Evolutionary conservation across 2,329 filamentous ascomycete genomes (phyloP), one percentile per base, ranked within the genome.

Genomic region (Aspergillus pseudoterreus): DNA sequence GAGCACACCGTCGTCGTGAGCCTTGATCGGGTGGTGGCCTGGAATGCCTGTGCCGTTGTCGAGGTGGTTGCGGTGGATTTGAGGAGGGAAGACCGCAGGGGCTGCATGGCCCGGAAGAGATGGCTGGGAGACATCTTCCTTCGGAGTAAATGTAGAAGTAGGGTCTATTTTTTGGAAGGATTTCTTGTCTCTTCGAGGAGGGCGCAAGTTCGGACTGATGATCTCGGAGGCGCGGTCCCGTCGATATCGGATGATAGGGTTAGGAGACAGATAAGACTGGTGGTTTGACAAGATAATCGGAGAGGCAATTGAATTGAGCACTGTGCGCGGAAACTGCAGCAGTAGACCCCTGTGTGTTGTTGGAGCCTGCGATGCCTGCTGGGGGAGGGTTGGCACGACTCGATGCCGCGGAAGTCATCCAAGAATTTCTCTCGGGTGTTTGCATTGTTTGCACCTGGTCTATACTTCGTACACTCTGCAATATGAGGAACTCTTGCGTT

Each of bases 401-500:
- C 41, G 38, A 39, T 39, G 39, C 54, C 43, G 50, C 47, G 44
- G 52, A 51, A 54, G 41, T 51, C 42, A 17, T 57, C 60, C 54
- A 55, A 63, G 63, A 68, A 66, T 66, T 67, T 68, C 64, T 62
- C 49, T 36, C 43, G 42, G 22, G 35, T 57, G 61, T 66, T 66
- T 67, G 65, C 61, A 62, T 41, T 57, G 62, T 69, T 69, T 69
- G 66, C 63, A 66, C 10, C 30, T 15, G 45, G 14, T 43, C 4
- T 35, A 27, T 38, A 10, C 9, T 15, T 3, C 12, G 5, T 14
- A 8, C 12, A 4, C 27, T 44, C 10, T 30, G 27, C 27, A 30
- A 30, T 9, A 30, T 10, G 27, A 11, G 27, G 9, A 30, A 30
- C 27, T 30, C 27, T 30, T 4, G 10, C 27, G 6, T 1, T 30